These are phyloP conservation scores for Taxawa tesnikishii DNA, from an alignment of 2,329 filamentous ascomycete genomes.

Conservation along the genomic window DNA sequence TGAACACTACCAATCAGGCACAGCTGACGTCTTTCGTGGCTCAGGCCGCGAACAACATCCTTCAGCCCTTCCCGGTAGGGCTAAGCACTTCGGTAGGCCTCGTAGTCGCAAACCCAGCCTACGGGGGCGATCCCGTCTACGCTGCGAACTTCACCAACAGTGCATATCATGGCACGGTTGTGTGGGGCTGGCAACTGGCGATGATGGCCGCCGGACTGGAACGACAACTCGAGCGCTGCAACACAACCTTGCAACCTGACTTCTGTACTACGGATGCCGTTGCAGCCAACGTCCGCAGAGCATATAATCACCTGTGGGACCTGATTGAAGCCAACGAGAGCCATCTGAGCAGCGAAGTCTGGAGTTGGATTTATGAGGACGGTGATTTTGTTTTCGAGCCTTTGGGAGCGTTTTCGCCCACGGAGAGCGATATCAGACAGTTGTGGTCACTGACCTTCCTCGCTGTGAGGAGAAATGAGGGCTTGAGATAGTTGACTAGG, in stretches of 20 bases:
- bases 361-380: constrained; percentile 47
- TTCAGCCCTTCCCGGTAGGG: constrained; percentile 46
- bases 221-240: constrained; percentile 43
- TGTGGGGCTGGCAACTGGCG: constrained; percentile 53
- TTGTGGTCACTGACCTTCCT: constrained; percentile 48
- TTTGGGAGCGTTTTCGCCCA: constrained; percentile 34
- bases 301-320: constrained; percentile 51
- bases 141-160: constrained; percentile 42
- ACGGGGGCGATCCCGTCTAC: constrained; percentile 34
- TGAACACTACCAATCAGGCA: constrained; percentile 45
- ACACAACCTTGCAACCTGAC: constrained; percentile 20
- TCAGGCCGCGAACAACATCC: constrained; percentile 44
- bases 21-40: constrained; percentile 47
- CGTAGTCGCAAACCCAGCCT: constrained; percentile 50
- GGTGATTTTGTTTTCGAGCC: constrained; percentile 36
- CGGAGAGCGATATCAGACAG: constrained; percentile 42
- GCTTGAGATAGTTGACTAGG: constrained; percentile 1
- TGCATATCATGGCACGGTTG: constrained; percentile 51
- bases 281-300: constrained; percentile 26
- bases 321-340: constrained; percentile 43
- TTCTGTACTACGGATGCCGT: constrained; percentile 40
- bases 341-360: constrained; percentile 46
- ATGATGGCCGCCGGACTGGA: constrained; percentile 53
- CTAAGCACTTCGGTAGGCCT: constrained; percentile 44
- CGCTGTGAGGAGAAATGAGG: constrained; percentile 34